A percentile compares a stretch with the other conserved stretches of the same genome.
Conservation (phyloP, 768 basidiomycete genomes). For the Kwoniella heveanensis region DNA sequence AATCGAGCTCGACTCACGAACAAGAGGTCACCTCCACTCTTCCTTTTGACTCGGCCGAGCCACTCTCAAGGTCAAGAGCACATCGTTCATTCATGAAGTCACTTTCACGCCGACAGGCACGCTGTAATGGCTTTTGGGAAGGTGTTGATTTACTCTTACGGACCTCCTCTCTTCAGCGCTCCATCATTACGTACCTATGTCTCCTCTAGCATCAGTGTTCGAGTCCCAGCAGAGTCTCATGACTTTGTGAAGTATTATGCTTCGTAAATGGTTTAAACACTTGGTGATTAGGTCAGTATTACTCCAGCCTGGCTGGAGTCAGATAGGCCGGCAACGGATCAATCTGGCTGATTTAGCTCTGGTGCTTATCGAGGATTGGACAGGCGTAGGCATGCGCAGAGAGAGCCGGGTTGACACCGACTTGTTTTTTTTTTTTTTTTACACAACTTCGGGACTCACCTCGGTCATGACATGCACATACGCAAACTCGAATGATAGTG, state of each 20-base stretch:
- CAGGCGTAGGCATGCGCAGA: constrained; percentile 46
- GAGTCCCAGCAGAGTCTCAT: constrained; percentile 48
- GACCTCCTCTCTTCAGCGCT: constrained; percentile 47
- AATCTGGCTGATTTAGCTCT: constrained; percentile 50
- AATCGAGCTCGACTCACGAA: no score
- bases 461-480: no score
- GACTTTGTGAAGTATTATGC: constrained; percentile 25
- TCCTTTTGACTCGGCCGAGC: no score
- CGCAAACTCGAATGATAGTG: no score
- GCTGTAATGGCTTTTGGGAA: constrained; percentile 53
- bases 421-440: constrained; percentile 32
- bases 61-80: no score
- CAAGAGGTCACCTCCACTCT: no score
- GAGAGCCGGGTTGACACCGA: constrained; percentile 51
- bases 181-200: constrained; percentile 38
- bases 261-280: constrained; percentile 29
- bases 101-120: no score
- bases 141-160: constrained; percentile 46
- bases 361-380: constrained; percentile 49
- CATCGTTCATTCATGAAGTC: no score
- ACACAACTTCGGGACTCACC: no score
- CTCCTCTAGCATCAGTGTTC: constrained; percentile 54
- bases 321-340: constrained; percentile 54
- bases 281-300: constrained; percentile 50
- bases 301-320: constrained; percentile 22